Conservation (phyloP, 2,329 filamentous ascomycete genomes). For the Xylaria sp. region DNA sequence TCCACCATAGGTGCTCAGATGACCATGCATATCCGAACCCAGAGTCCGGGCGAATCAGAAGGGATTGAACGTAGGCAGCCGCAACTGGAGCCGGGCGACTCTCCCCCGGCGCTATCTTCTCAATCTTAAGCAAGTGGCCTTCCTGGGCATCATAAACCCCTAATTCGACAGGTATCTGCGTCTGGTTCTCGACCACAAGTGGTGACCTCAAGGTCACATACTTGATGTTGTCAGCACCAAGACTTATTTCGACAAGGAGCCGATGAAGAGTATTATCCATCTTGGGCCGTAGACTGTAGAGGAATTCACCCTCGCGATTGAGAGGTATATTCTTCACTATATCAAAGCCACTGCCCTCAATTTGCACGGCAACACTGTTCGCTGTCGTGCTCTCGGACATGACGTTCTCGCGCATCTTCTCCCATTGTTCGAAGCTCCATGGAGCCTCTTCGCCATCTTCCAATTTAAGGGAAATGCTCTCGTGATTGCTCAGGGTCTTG, state of each 20-base stretch:
- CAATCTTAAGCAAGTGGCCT: conserved; percentile 93
- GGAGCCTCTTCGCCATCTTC: conserved; percentile 90
- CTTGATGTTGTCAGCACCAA: conserved; percentile 96
- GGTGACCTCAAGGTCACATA: conserved; percentile 96
- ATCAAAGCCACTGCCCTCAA: conserved; percentile 96
- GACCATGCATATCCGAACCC: conserved; percentile 98
- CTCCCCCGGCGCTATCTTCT: conserved; percentile 95
- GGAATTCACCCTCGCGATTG: conserved; percentile 90
- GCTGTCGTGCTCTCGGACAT: conserved; percentile 84
- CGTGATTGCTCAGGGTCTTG: conserved; percentile 69
- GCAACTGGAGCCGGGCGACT: conserved; percentile 90
- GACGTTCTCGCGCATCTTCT: conserved; percentile 93
- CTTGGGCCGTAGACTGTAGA: conserved; percentile 90
- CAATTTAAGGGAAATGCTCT: conserved; percentile 78
- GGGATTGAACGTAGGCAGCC: conserved; percentile 87
- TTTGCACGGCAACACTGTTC: conserved; percentile 77
- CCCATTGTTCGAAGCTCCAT: conserved; percentile 97
- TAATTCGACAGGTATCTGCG: conserved; percentile 93
- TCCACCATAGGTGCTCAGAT: conserved; percentile 90
- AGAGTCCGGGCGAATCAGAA: conserved; percentile 90
- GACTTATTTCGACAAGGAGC: conserved; percentile 87
- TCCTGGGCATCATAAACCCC: conserved; percentile 90
- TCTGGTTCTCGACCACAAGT: conserved; percentile 92
- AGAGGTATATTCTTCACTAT: conserved; percentile 87
- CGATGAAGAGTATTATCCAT: conserved; percentile 87